Percentiles rank a stretch among this genome's conserved stretches.
Conservation (phyloP, 345 rosid species). For the Citrus hindsii region DNA sequence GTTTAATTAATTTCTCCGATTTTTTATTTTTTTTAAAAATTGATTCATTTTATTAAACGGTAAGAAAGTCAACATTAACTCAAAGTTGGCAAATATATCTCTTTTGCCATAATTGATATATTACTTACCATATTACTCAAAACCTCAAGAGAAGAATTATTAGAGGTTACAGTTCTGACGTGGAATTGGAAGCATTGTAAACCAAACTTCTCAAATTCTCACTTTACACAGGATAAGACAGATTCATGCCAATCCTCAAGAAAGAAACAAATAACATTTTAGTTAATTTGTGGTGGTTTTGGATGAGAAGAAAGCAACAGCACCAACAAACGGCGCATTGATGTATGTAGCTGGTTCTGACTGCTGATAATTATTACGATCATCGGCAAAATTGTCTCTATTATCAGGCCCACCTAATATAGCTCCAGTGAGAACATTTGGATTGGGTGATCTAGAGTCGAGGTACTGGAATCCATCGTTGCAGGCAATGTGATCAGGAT, state of each 20-base stretch:
- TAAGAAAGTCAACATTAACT: too few species aligned
- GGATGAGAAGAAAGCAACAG: constrained; percentile 54
- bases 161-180: neutral
- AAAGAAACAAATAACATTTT: neutral
- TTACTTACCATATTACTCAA: neutral
- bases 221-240: neutral
- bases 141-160: too few species aligned
- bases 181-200: neutral
- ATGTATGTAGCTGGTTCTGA: constrained; percentile 76
- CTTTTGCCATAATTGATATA: neutral
- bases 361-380: constrained; percentile 59
- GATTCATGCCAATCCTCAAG: neutral
- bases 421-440: constrained; percentile 62
- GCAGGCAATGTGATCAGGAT: constrained; percentile 51
- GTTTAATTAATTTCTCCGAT: too few species aligned
- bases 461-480: constrained; percentile 51
- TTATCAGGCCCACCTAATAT: constrained; percentile 66
- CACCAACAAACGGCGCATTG: constrained; percentile 73
- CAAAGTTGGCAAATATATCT: too few species aligned
- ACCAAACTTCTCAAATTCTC: neutral
- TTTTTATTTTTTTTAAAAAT: too few species aligned
- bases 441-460: constrained; percentile 45
- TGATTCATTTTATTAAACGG: too few species aligned
- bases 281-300: constrained; percentile 15
- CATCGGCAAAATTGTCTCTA: constrained; percentile 52